Evolutionary conservation across 306 rosid species (phyloP), one percentile per base, ranked within the genome.

Genomic region (Prunus armeniaca): DNA sequence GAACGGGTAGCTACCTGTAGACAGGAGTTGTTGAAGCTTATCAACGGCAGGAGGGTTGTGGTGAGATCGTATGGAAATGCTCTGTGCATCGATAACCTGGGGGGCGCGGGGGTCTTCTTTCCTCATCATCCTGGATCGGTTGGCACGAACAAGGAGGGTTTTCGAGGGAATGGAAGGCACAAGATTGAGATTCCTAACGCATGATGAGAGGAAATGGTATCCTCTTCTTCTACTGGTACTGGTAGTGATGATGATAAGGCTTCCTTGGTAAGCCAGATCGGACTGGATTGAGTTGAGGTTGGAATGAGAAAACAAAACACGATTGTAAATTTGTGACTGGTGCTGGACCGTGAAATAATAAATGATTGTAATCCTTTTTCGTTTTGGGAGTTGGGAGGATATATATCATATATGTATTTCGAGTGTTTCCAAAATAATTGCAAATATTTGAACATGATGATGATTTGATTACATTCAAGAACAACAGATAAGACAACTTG

Each of bases 1-100:
- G 41, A 45, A 22, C 18, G 62, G 49, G 73, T 46, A 56, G 64
- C 67, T 65, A 77, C 81, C 81, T n/a, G 71, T 24, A 51, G 68
- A 58, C 19, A 80, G 1, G 57, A 74, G 56, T 41, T 80, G 60
- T 34, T 67, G 79, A 12, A 25, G 8, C 83, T 60, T 69, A 12
- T 65, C 41, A n/a, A 54, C 27, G 20, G n/a, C 71, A n/a, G 30
- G 51, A 27, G 62, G 43, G 24, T 11, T 45, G 57, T 45, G 65
- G 65, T 25, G 30, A 17, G 34, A 15, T 17, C 20, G 57, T 52
- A 52, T 43, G 10, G 52, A 49, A 12, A 49, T 12, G 25, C 20
- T 9, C 11, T 6, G 19, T 28, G 34, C 41, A 14, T 28, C 41
- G 43, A 27, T 19, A 64, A 8, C 19, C 8, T 43, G 19, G 2